Conservation (phyloP, 2,329 filamentous ascomycete species). For the Aspergillus quadrilineatus region DNA sequence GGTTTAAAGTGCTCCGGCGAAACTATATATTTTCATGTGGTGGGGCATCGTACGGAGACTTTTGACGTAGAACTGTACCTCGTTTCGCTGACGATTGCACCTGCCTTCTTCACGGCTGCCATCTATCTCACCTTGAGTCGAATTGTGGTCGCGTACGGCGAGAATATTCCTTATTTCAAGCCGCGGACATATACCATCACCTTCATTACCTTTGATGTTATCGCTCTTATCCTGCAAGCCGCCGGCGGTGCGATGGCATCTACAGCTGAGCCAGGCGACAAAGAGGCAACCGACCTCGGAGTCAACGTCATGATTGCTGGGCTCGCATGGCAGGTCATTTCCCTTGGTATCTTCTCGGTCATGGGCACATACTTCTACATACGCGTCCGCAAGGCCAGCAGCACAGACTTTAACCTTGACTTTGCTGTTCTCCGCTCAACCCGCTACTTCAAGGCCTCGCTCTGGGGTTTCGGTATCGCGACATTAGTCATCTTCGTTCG, state of each 20-base stretch:
- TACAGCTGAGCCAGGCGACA: slow-evolving; percentile 5
- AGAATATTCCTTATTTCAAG: slow-evolving; percentile 33
- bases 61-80: too few species aligned
- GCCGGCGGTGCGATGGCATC: slow-evolving; percentile 41
- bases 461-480: slow-evolving; percentile 38
- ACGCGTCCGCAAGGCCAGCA: slow-evolving; percentile 26
- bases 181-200: slow-evolving; percentile 36
- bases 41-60: too few species aligned
- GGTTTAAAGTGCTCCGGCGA: too few species aligned
- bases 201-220: slow-evolving; percentile 64
- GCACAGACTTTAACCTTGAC: slow-evolving; percentile 2
- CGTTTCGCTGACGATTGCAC: slow-evolving; percentile 62
- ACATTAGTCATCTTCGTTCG: slow-evolving; percentile 49
- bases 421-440: slow-evolving; percentile 5
- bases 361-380: slow-evolving; percentile 53
- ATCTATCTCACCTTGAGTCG: slow-evolving; percentile 57
- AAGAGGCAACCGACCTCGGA: slow-evolving; percentile 36
- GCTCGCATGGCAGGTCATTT: slow-evolving; percentile 60
- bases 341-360: slow-evolving; percentile 55
- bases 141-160: slow-evolving; percentile 37
- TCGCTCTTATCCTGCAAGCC: slow-evolving; percentile 62
- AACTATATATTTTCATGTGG: too few species aligned
- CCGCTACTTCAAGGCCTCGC: neutral
- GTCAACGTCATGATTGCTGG: slow-evolving; percentile 66
- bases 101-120: slow-evolving; percentile 63